These are phyloP conservation scores for Cyberlindnera maclurae DNA, from an alignment of 805 yeast species.

Conservation along the genomic window DNA sequence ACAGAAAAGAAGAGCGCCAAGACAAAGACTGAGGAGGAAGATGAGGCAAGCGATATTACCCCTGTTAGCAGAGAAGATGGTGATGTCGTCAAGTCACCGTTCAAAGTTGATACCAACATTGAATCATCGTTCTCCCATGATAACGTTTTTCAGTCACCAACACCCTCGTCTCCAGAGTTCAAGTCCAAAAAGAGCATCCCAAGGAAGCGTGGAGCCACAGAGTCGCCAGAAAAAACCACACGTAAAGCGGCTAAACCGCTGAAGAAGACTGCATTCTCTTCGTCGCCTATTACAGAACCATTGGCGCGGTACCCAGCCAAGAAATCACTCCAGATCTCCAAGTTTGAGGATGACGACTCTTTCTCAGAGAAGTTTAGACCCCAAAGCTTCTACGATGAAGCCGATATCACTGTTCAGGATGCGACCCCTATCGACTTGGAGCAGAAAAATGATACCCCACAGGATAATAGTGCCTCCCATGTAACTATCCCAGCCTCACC, in stretches of 20 bases:
- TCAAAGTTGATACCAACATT: slow-evolving; percentile 7
- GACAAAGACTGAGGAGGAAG: slow-evolving; percentile 2
- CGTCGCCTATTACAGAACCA: slow-evolving; percentile 18
- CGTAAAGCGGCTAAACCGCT: slow-evolving; percentile 6
- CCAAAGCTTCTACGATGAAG: too few relatives aligned
- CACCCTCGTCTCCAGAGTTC: slow-evolving; percentile 17
- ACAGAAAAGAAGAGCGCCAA: not conserved
- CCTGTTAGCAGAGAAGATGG: slow-evolving; percentile 1
- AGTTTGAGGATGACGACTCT: slow-evolving; percentile 15
- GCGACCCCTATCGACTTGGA: too few relatives aligned
- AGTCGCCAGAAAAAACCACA: slow-evolving; percentile 9
- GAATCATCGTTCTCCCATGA: slow-evolving; percentile 27
- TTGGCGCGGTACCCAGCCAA: slow-evolving; percentile 18
- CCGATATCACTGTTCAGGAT: too few relatives aligned
- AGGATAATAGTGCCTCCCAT: slow-evolving; percentile 4
- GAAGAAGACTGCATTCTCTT: slow-evolving; percentile 25
- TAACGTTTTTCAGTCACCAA: slow-evolving; percentile 29
- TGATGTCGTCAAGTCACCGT: slow-evolving; percentile 5
- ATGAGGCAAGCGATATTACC: slow-evolving; percentile 1
- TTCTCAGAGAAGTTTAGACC: slow-evolving; percentile 1
- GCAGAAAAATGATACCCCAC: too few relatives aligned
- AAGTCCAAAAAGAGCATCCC: slow-evolving; percentile 17
- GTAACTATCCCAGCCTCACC: slow-evolving; percentile 7
- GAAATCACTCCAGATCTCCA: slow-evolving; percentile 18
- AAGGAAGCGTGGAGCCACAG: slow-evolving; percentile 17